Evolutionary conservation across 2,329 filamentous ascomycete genomes (phyloP).

Genomic region (Xylariales sp.): DNA sequence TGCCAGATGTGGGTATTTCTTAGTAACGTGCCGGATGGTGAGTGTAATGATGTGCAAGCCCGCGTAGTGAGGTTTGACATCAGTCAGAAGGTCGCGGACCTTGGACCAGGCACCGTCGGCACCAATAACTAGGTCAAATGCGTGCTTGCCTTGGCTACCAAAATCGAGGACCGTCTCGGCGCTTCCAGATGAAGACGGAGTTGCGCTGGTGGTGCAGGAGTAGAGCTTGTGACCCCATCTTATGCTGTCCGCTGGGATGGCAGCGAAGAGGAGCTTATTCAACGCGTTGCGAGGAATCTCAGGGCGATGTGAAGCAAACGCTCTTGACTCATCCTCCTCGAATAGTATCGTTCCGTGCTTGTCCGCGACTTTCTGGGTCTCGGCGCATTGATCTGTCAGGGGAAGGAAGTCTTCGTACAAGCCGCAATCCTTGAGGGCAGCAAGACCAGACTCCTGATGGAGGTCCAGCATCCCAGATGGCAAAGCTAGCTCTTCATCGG

Average conservation of each 20-base stretch:
- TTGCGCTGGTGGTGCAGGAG: no score
- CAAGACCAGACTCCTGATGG: conserved; percentile 38
- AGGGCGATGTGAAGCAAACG: no score
- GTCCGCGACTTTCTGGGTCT: conserved; percentile 31
- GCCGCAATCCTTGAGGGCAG: conserved; percentile 37
- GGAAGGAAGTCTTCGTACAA: conserved; percentile 37
- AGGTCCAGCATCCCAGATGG: conserved; percentile 44
- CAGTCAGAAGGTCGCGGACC: conserved; percentile 29
- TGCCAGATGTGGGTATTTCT: conserved; percentile 30
- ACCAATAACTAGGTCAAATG: conserved; percentile 34
- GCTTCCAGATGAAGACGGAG: not conserved
- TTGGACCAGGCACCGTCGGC: conserved; percentile 36
- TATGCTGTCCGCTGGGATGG: conserved; percentile 26
- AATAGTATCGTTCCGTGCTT: conserved; percentile 14
- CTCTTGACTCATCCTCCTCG: no score
- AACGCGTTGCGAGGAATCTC: conserved; percentile 34
- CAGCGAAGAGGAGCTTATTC: conserved; percentile 25
- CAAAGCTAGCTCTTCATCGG: conserved; percentile 15
- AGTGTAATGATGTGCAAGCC: conserved; percentile 33
- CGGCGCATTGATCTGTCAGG: conserved; percentile 36
- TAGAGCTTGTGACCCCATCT: conserved; percentile 33
- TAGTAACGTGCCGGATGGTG: conserved; percentile 26
- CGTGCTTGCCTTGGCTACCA: conserved; percentile 11
- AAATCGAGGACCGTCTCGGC: conserved; percentile 8
- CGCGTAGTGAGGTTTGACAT: conserved; percentile 30